These are phyloP conservation scores for Nyctanthes arbortristis DNA, from an alignment of 257 asterid genomes.

Conservation along the genomic window DNA sequence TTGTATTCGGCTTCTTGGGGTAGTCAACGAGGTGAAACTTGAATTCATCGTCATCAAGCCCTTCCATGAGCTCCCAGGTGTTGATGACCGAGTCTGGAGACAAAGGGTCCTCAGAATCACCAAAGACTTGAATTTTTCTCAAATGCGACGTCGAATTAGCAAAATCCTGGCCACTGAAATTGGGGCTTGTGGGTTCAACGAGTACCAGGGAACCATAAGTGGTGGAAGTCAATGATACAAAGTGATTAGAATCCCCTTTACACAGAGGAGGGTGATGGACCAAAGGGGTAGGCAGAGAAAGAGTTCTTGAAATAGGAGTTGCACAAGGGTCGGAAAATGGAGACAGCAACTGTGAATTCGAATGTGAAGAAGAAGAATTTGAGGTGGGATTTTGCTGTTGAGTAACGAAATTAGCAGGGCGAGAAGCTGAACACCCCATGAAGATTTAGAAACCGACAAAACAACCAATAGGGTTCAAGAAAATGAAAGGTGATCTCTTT, in stretches of 20 bases:
- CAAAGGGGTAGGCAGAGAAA: conserved; percentile 29
- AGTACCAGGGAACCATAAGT: conserved; percentile 50
- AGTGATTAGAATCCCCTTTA: conserved; percentile 49
- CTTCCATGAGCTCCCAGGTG: conserved; percentile 62
- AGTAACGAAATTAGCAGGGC: conserved; percentile 49
- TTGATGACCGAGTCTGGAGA: conserved; percentile 49
- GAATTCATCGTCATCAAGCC: conserved; percentile 39
- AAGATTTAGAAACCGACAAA: conserved; percentile 10
- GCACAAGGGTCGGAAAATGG: conserved; percentile 5
- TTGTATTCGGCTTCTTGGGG: conserved; percentile 20
- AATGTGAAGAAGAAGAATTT: conserved; percentile 43
- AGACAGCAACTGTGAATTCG: conserved; percentile 22
- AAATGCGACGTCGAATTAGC: background rate
- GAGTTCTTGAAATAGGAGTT: conserved; percentile 34
- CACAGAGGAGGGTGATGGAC: conserved; percentile 44
- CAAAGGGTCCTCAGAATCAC: conserved; percentile 34
- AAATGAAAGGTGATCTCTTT: conserved; percentile 23
- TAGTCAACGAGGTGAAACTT: conserved; percentile 25
- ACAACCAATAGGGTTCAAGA: conserved; percentile 9
- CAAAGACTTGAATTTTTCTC: conserved; percentile 3
- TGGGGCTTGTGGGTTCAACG: conserved; percentile 13
- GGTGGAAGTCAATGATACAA: conserved; percentile 44
- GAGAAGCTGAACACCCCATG: conserved; percentile 78
- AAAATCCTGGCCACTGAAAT: conserved; percentile 9
- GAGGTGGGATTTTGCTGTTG: conserved; percentile 51